A percentile compares a stretch with the other conserved stretches of the same genome.
Conservation (phyloP, 805 yeast genomes). For the Suhomyces tanzawaensis region DNA sequence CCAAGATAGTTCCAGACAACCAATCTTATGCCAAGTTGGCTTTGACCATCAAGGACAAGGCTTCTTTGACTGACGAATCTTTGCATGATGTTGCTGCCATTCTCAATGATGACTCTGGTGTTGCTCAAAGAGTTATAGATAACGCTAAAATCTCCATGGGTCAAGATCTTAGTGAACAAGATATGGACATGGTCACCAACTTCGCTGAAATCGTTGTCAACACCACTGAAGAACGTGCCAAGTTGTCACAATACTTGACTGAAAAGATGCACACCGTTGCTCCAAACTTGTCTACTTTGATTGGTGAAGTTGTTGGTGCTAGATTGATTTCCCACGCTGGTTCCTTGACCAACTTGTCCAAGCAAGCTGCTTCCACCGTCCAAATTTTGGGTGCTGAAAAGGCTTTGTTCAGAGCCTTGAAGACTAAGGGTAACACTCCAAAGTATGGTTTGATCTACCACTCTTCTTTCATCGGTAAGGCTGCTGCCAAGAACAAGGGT, state of each 20-base stretch:
- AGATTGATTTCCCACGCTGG: constrained; percentile 98
- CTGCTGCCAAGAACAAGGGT: constrained; percentile 96
- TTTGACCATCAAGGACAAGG: constrained; percentile 81
- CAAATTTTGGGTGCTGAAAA: constrained; percentile 97
- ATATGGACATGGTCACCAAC: constrained; percentile 84
- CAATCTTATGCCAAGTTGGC: constrained; percentile 81
- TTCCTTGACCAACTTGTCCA: constrained; percentile 91
- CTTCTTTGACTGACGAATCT: constrained; percentile 85
- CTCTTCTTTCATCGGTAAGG: constrained; percentile 91
- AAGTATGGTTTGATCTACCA: constrained; percentile 94
- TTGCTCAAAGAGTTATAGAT: constrained; percentile 86
- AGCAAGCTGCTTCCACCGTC: constrained; percentile 98
- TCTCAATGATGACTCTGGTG: constrained; percentile 85
- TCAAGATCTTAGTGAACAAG: constrained; percentile 93
- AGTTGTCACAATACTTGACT: constrained; percentile 78
- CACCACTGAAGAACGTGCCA: constrained; percentile 84
- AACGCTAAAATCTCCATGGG: constrained; percentile 98
- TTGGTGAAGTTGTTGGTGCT: constrained; percentile 99
- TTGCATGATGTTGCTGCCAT: constrained; percentile 90
- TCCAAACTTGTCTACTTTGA: constrained; percentile 92
- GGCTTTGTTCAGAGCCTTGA: constrained; percentile 93
- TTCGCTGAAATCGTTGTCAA: constrained; percentile 94
- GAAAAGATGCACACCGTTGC: constrained; percentile 98
- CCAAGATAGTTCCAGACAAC: constrained; percentile 87
- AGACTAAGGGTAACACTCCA: constrained; percentile 96